Evolutionary conservation across 805 yeast species (phyloP), one percentile per base, ranked within the genome.

Genomic region (Kodamaea laetipori): DNA sequence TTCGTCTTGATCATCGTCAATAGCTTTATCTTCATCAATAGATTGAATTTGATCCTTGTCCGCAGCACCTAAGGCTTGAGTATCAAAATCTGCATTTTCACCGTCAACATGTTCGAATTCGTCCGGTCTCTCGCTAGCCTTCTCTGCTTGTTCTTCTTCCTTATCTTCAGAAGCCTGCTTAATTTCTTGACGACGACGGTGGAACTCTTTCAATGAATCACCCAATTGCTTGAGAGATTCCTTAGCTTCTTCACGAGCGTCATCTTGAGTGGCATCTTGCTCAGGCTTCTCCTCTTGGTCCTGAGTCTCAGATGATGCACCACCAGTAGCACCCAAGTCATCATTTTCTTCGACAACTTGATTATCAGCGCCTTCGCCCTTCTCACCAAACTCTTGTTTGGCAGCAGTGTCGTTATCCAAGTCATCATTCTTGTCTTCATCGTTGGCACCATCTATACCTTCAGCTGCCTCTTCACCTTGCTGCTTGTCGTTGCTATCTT

Each of bases 21-120:
- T 84, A 1, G 92, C 94, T 76, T 76, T 80, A 6, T 84, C 86
- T 44, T 87, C 90, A 58, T 90, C 84, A 46, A 90, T 76, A 1
- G 82, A 61, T 58, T 88, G 94, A 11, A 78, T 69, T 56, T 86
- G 90, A 36, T 90, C 96, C 55, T 82, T 77, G 47, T 81, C 80
- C 4, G 97, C 95, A 34, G 90, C 82, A 16, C 98, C 98, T 40
- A 94, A 67, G 0, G 98, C 99, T 63, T 94, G 98, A 0, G 96
- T 87, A 39, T 87, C 90, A 44, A 69, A 73, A 21, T 84, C 81
- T 3, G 92, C 80, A 48, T 85, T 84, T 36, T 84, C 90, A 37
- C 90, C 90, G 30, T 86, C 88, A 39, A 84, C 71, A 55, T 87
- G 94, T 58, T 87, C 88, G 61, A 89, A 86, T 55, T 89, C 95